phyloP scores from a whole-genome alignment of 371 early-diverging fungal genomes.

The Mortierella polycephala region DNA sequence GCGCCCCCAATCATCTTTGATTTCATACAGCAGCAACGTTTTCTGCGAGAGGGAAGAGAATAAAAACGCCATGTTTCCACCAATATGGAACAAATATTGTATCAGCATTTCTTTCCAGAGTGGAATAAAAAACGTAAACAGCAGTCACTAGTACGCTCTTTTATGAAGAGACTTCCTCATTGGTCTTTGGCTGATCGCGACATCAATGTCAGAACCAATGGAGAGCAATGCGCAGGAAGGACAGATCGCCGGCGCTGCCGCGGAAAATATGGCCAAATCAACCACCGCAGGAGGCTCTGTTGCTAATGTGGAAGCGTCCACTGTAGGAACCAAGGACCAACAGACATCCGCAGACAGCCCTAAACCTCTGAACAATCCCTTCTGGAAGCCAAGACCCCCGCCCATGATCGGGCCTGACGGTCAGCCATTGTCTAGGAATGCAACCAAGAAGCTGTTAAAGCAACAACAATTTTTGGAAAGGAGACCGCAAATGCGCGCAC shows the following conservation, averaged over 20 bases:
- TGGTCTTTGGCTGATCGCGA: too few species aligned
- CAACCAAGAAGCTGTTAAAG: conserved; percentile 56
- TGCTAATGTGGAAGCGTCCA: neutral
- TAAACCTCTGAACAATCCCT: conserved; percentile 15
- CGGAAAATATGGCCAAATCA: too few species aligned
- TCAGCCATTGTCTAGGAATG: conserved; percentile 53
- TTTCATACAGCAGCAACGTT: neutral
- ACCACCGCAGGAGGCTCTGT: too few species aligned
- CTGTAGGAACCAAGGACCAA: neutral
- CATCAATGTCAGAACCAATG: too few species aligned
- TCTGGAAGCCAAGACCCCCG: conserved; percentile 48
- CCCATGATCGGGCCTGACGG: conserved; percentile 48
- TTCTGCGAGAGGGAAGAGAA: neutral
- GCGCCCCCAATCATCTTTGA: neutral
- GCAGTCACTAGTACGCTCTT: neutral
- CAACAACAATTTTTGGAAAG: conserved; percentile 55
- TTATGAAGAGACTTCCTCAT: too few species aligned
- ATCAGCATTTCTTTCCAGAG: neutral
- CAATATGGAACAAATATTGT: too few species aligned
- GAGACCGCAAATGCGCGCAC: conserved; percentile 20
- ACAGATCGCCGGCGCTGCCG: too few species aligned
- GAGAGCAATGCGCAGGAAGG: too few species aligned
- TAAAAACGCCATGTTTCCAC: neutral
- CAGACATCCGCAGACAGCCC: neutral
- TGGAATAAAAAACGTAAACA: conserved; percentile 1